Percentiles rank a stretch among this genome's conserved stretches.
Evolutionary conservation across 495 filamentous ascomycete genomes (phyloP).

Genomic region (Penicillium maclennaniae): DNA sequence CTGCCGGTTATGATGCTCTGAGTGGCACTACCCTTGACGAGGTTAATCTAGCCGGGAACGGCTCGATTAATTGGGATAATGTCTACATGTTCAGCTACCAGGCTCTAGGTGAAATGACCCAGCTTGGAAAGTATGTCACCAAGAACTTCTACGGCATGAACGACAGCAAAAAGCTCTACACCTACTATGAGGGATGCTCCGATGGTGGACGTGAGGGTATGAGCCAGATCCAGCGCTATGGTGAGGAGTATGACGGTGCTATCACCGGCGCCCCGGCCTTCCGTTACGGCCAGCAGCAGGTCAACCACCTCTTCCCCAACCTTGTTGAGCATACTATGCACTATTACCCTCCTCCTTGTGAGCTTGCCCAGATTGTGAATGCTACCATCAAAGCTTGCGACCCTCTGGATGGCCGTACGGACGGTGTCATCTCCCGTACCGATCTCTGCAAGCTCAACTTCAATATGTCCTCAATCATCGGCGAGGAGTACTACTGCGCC

Average conservation of each 20-base stretch:
- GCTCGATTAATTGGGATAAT: constrained; percentile 42
- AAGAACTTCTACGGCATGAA: constrained; percentile 32
- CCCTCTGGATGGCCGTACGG: constrained; percentile 46
- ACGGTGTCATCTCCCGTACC: constrained; percentile 50
- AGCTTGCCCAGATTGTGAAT: constrained; percentile 48
- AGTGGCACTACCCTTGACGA: constrained; percentile 30
- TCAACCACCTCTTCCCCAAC: constrained; percentile 43
- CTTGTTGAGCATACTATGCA: constrained; percentile 42
- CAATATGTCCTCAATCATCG: constrained; percentile 42
- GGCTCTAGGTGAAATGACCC: constrained; percentile 38
- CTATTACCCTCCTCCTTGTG: constrained; percentile 51
- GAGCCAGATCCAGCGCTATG: constrained; percentile 52
- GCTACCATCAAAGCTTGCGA: constrained; percentile 51
- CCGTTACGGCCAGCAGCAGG: constrained; percentile 48
- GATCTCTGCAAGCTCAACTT: constrained; percentile 50
- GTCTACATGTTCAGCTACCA: constrained; percentile 46
- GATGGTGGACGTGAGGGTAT: constrained; percentile 38
- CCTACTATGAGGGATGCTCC: constrained; percentile 39
- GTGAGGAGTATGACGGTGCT: constrained; percentile 47
- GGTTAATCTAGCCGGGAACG: constrained; percentile 35
- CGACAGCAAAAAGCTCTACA: constrained; percentile 27
- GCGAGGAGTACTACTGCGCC: constrained; percentile 48
- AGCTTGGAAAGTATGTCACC: constrained; percentile 31
- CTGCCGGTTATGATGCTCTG: constrained; percentile 39
- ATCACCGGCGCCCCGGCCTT: constrained; percentile 51